A percentile compares a stretch with the other conserved stretches of the same genome.
Evolutionary conservation across 2,329 filamentous ascomycete genomes (phyloP).

Genomic region (Botryotinia calthae): DNA sequence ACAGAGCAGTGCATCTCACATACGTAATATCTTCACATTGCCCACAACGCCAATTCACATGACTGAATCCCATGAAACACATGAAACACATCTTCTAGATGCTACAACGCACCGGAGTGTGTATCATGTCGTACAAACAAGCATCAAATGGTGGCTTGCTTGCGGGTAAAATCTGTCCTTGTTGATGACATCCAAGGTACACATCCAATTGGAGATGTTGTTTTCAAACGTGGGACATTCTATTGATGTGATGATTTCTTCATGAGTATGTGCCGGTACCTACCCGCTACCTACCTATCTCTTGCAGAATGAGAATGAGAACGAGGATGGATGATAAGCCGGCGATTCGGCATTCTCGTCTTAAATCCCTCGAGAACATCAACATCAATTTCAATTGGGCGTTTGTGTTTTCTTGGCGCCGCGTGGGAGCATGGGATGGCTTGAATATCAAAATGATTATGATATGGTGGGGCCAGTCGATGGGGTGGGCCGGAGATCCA

Average conservation of each 20-base stretch:
- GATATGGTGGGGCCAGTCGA: background rate
- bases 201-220: constrained; percentile 2
- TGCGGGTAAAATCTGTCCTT: constrained; percentile 6
- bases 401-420: background rate
- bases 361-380: background rate
- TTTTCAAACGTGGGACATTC: background rate
- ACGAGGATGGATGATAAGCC: background rate
- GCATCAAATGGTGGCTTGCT: background rate
- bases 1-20: background rate
- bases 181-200: background rate
- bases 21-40: background rate
- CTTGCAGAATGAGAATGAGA: background rate
- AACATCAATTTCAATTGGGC: background rate
- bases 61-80: background rate
- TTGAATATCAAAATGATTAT: background rate
- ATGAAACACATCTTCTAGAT: background rate
- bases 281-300: background rate
- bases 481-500: constrained; percentile 9
- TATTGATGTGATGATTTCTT: background rate
- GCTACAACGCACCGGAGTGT: background rate
- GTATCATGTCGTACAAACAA: constrained; percentile 4
- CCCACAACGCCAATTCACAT: constrained; percentile 5
- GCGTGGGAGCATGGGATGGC: constrained; percentile 7
- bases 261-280: background rate
- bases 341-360: background rate